phyloP scores from a whole-genome alignment of 2,329 filamentous ascomycete genomes.

The Epichloe amarillans region DNA sequence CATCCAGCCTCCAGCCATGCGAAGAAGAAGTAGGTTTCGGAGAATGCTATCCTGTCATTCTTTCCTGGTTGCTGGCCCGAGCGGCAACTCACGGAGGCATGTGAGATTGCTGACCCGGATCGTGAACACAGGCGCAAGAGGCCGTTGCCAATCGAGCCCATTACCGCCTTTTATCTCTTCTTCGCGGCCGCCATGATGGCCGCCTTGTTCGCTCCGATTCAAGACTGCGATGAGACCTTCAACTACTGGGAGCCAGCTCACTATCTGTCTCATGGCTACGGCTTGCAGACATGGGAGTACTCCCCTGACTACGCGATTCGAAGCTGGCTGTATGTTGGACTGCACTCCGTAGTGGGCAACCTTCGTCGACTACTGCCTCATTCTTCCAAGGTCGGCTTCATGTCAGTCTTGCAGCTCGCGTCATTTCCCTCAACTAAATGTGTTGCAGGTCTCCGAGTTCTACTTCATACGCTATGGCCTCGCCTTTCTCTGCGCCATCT shows the following conservation, averaged over 20 bases:
- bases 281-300: conserved; percentile 97
- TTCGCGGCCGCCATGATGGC: conserved; percentile 60
- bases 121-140: conserved; percentile 28
- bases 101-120: conserved; percentile 1
- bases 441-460: conserved; percentile 53
- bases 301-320: conserved; percentile 93
- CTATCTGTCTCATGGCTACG: conserved; percentile 84
- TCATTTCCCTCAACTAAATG: not conserved
- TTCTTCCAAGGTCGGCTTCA: conserved; percentile 37
- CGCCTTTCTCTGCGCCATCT: conserved; percentile 63
- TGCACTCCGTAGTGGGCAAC: conserved; percentile 65
- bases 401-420: too few species aligned
- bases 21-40: conserved; percentile 32
- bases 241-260: conserved; percentile 98
- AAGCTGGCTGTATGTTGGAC: conserved; percentile 78
- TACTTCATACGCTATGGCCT: conserved; percentile 71
- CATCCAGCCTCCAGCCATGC: conserved; percentile 37
- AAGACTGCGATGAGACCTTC: conserved; percentile 97
- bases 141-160: conserved; percentile 54
- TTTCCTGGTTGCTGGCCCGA: not conserved
- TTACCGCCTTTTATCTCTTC: conserved; percentile 70
- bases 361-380: conserved; percentile 50
- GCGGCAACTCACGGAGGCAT: not conserved
- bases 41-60: not conserved
- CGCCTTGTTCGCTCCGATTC: conserved; percentile 76